A percentile compares a stretch with the other conserved stretches of the same genome.
Evolutionary conservation across 2,329 filamentous ascomycete genomes (phyloP).

Genomic region (Pezicula neosporulosa): DNA sequence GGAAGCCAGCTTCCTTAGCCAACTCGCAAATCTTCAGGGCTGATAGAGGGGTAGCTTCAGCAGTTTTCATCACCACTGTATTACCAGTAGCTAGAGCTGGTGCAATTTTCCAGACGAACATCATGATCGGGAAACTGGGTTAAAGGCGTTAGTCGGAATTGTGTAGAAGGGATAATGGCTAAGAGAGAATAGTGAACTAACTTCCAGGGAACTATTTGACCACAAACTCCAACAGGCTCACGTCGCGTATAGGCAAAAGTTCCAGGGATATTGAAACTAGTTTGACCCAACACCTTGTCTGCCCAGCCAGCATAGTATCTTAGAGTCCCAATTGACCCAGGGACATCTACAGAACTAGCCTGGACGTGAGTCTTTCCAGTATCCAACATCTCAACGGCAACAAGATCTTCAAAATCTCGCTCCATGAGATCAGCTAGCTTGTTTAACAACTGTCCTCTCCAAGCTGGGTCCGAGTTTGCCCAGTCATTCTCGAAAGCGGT

Average conservation of each 20-base stretch:
- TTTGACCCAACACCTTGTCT: too few relatives aligned
- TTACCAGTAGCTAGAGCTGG: conserved; percentile 32
- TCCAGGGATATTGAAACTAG: too few relatives aligned
- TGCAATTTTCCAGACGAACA: conserved; percentile 31
- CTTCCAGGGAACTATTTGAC: background rate
- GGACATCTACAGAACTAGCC: conserved; percentile 2
- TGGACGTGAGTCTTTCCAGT: background rate
- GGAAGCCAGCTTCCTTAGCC: conserved; percentile 23
- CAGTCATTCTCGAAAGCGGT: conserved; percentile 1
- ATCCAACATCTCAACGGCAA: conserved; percentile 1
- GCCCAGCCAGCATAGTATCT: conserved; percentile 1
- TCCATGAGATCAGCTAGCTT: conserved; percentile 9
- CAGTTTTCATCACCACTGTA: conserved; percentile 32
- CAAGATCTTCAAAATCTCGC: background rate
- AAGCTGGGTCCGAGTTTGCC: background rate
- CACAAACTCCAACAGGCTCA: too few relatives aligned
- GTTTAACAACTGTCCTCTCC: background rate
- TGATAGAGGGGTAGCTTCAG: conserved; percentile 30
- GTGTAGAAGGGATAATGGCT: background rate
- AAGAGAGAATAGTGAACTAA: background rate
- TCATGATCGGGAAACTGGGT: background rate
- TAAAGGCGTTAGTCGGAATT: background rate
- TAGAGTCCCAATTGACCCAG: background rate
- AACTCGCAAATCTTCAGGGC: conserved; percentile 26
- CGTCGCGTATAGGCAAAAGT: too few relatives aligned